Evolutionary conservation across 306 rosid genomes (phyloP), one percentile per base, ranked within the genome.

Genomic region (Rosa chinensis): DNA sequence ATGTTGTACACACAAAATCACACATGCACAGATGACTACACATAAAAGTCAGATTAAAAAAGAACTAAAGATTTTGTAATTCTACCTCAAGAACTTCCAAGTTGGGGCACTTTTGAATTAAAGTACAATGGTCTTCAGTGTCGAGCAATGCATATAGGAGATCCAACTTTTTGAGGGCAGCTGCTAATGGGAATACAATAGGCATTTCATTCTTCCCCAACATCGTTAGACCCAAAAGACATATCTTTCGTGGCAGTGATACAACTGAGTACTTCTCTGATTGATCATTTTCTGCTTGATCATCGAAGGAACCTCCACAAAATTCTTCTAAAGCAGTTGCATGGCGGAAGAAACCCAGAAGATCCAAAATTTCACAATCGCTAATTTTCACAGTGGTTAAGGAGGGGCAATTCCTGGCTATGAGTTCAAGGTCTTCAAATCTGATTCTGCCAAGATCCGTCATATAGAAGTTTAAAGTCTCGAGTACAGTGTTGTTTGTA

Each of bases 41-140:
- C 21, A 53, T 10, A 58, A 13, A 13, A 21, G 5, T 10, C 43
- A 55, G 28, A 72, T 37, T 14, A 25, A 20, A 75, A 77, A 43
- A 8, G 49, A 50, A 17, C 42, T 59, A 74, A 69, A 71, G 70
- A 80, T 62, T 56, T 11, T 73, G 53, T 37, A 66, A 70, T 63
- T 72, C 66, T 79, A 91, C 99, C 98, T 93, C 98, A 10, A 95
- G 97, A 73, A 90, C 86, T 89, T 86, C 93, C 81, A 95, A 84
- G 89, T 91, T 93, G 79, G 98, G 98, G 82, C 99, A 90, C 88
- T 80, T 90, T 50, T 90, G 93, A 63, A 95, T 93, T 84, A 95
- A 87, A 5, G 52, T 82, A 69, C 99, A 95, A 78, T 95, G 98
- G 80, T 95, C 99, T 69, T 93, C 97, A 0, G 97, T 95, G 84